Conservation (phyloP, 2,329 filamentous ascomycete species). For the Ascochyta rabiei region DNA sequence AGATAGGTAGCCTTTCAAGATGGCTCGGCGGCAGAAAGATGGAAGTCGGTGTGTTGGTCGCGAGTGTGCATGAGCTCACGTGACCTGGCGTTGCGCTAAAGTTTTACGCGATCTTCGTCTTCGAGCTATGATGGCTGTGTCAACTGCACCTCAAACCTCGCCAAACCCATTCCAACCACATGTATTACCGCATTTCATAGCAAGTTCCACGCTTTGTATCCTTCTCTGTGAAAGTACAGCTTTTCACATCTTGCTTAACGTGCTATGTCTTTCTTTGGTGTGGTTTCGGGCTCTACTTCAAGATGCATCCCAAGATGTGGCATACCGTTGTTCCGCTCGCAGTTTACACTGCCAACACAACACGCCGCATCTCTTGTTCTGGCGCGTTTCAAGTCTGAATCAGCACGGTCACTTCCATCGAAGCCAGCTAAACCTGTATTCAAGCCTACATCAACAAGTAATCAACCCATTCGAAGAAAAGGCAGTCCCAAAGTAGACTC, state of each 20-base stretch:
- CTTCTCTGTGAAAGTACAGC: not conserved
- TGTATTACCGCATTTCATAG: not conserved
- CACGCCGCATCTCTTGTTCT: not conserved
- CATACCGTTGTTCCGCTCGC: not conserved
- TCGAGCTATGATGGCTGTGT: not conserved
- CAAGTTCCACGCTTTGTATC: not conserved
- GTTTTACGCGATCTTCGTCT: not conserved
- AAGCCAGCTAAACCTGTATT: not conserved
- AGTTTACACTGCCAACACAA: not conserved
- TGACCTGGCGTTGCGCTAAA: not conserved
- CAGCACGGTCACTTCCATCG: not conserved
- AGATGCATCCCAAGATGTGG: conserved; percentile 1
- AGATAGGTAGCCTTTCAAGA: too few species aligned
- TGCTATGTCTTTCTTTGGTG: conserved; percentile 1
- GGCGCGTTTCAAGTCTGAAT: conserved; percentile 3
- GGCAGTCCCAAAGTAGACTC: not conserved
- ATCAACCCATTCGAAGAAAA: not conserved
- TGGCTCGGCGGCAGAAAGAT: too few species aligned
- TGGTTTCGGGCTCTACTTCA: not conserved
- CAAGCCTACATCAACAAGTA: not conserved
- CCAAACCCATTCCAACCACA: not conserved
- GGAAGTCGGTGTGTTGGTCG: too few species aligned
- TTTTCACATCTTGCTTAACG: not conserved
- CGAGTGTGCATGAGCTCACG: not conserved
- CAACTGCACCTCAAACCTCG: not conserved